Evolutionary conservation across 805 yeast species (phyloP), one percentile per base, ranked within the genome.

Genomic region (Dipodascus geniculatus): DNA sequence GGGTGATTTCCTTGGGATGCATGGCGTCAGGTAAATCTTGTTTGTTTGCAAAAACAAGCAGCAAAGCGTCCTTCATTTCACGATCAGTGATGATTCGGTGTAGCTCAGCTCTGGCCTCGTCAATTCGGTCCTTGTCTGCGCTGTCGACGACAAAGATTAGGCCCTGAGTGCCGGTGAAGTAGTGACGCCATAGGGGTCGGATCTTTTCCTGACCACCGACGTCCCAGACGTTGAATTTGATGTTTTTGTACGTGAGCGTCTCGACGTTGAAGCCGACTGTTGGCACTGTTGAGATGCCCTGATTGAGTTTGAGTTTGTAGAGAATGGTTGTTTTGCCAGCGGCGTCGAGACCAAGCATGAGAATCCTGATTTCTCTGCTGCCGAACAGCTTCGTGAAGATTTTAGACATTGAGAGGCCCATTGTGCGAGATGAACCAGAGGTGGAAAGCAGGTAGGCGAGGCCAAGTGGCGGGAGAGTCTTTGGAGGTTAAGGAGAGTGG

Each of bases 121-220:
- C 82, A 60, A 90, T 71, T 63, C 96, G 76, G 31, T 74, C 78
- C 48, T 71, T 65, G 68, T 89, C 96, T 4, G 85, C 80, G 3
- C 88, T 78, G 69, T 90, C 98, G 56, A 90, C 84, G 53, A 90
- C 97, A 68, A 87, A 90, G 53, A 90, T 87, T 55, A 90, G 76
- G 8, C 96, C 96, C 65, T 88, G 85, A 2, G 96, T 87, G 42
- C 96, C 96, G 11, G 95, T 86, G 70, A 85, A 88, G 71, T 90
- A 90, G 66, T 90, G 96, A 69, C 96, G 81, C 97, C 98, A 90
- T 55, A 90, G 74, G 0, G 95, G 95, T 65, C 96, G 80, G 61
- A 89, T 79, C 68, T 95, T 76, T 63, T 86, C 95, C 73, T 88
- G 97, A 66, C 96, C 97, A 71, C 97, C 97, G 57, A 93, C 93